Evolutionary conservation across 2,329 filamentous ascomycete species (phyloP).

Genomic region (Parasarocladium wereldwijsianum): DNA sequence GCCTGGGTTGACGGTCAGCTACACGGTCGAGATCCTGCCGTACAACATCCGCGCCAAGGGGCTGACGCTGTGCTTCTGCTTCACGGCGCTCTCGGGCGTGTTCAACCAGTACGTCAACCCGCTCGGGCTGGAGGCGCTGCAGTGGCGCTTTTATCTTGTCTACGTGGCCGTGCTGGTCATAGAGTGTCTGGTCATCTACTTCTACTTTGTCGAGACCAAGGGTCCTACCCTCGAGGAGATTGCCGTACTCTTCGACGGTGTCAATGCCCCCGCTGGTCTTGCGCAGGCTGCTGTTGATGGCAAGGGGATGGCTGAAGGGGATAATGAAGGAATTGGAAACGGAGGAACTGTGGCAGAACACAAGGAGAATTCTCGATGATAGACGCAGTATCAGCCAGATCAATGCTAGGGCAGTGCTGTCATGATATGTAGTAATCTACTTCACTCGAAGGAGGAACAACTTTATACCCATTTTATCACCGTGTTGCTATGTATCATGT

Average conservation of each 20-base stretch:
- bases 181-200: constrained; percentile 23
- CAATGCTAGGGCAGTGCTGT: no score
- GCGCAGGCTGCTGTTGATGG: constrained; percentile 3
- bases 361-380: no score
- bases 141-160: constrained; percentile 29
- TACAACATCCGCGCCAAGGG: constrained; percentile 7
- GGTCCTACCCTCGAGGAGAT: constrained; percentile 38
- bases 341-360: no score
- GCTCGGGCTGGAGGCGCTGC: constrained; percentile 23
- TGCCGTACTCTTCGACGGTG: constrained; percentile 3
- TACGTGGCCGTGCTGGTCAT: constrained; percentile 22
- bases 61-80: constrained; percentile 11
- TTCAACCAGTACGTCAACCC: constrained; percentile 27
- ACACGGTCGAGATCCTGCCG: constrained; percentile 7
- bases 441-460: no score
- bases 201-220: constrained; percentile 29
- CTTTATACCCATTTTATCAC: no score
- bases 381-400: no score
- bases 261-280: constrained; percentile 1
- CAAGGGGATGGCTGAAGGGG: no score
- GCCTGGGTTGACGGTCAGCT: constrained; percentile 6
- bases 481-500: no score
- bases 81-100: constrained; percentile 12
- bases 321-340: no score
- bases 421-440: no score